phyloP scores from a whole-genome alignment of 176 grass and related monocot species.

The Carex pumila region DNA sequence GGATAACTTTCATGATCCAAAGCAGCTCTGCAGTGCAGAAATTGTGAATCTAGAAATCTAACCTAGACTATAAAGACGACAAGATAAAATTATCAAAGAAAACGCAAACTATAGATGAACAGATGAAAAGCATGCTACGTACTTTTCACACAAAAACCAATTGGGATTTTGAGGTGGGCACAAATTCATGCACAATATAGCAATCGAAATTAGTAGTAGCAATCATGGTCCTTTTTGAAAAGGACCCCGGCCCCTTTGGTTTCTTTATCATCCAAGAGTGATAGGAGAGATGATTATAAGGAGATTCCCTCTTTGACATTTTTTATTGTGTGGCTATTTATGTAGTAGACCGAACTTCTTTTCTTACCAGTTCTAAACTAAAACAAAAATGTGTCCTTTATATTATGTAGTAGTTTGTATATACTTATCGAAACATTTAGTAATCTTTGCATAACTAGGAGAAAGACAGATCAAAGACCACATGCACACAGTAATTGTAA shows the following conservation, averaged over 20 bases:
- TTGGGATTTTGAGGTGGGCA: not conserved
- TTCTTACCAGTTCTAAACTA: not conserved
- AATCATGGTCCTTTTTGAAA: conserved; percentile 1
- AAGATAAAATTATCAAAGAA: not conserved
- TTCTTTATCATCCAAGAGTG: not conserved
- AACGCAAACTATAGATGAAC: conserved; percentile 2
- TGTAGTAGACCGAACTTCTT: not conserved
- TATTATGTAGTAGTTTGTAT: not conserved
- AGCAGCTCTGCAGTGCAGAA: not conserved
- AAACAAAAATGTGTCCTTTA: not conserved
- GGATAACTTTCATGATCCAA: conserved; percentile 13
- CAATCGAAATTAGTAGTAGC: conserved; percentile 1
- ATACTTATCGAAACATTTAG: not conserved
- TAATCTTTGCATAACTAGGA: not conserved
- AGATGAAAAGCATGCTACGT: conserved; percentile 25
- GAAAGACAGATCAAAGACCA: not conserved
- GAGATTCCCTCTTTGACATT: not conserved
- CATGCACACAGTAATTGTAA: not conserved
- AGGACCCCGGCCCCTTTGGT: not conserved
- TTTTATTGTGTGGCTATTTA: not conserved
- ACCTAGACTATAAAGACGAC: not conserved
- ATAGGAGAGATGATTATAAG: not conserved
- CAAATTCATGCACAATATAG: not conserved
- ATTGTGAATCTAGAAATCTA: conserved; percentile 16
- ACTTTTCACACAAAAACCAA: conserved; percentile 26